These are phyloP conservation scores for Thermothielavioides terrestris DNA, from an alignment of 495 filamentous ascomycete species.

Conservation along the genomic window DNA sequence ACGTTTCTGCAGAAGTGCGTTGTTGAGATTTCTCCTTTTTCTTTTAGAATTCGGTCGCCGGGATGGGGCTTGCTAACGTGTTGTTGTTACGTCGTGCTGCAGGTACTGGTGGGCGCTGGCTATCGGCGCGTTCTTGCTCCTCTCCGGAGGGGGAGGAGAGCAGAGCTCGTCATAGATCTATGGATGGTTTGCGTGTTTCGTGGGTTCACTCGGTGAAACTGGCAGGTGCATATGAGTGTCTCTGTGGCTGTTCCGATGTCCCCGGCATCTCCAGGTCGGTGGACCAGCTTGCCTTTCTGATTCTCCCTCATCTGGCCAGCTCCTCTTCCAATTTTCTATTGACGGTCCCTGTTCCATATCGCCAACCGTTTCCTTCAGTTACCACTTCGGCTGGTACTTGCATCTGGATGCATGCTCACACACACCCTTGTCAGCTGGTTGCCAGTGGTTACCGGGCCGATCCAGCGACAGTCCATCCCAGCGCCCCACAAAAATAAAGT, in stretches of 20 bases:
- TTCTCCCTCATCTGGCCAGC: no score
- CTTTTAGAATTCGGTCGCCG: constrained; percentile 28
- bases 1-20: constrained; percentile 62
- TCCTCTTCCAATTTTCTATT: no score
- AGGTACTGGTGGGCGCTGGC: constrained; percentile 50
- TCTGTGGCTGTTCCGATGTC: no score
- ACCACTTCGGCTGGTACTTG: neutral
- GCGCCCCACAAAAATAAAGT: constrained; percentile 15
- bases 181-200: neutral
- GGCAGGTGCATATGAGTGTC: no score
- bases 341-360: no score
- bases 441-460: constrained; percentile 16
- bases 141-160: constrained; percentile 36
- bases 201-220: neutral
- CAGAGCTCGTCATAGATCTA: constrained; percentile 18
- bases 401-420: neutral
- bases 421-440: constrained; percentile 20
- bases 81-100: constrained; percentile 18
- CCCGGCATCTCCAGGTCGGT: no score
- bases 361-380: neutral
- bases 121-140: constrained; percentile 29
- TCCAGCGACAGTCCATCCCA: constrained; percentile 1
- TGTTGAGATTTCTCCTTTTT: constrained; percentile 17
- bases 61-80: constrained; percentile 2
- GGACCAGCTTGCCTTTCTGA: no score